Evolutionary conservation across 208 protist genomes (phyloP).

Genomic region (Trichomonas vaginalis): DNA sequence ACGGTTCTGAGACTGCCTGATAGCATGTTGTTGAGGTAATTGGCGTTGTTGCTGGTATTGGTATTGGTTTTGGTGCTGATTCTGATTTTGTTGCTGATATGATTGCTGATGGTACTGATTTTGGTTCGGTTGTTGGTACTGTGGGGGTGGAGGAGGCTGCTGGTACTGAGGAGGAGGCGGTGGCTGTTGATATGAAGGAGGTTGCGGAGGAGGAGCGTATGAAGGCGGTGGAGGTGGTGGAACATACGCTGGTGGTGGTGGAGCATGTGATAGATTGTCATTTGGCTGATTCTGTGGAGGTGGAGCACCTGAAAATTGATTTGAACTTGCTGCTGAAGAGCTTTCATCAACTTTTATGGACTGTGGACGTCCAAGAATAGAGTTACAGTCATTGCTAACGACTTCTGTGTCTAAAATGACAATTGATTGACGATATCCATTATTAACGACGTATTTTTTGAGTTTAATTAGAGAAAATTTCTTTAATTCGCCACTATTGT

Average conservation of each 20-base stretch:
- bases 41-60: background rate
- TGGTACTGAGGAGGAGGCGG: background rate
- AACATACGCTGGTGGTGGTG: background rate
- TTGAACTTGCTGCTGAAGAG: background rate
- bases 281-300: background rate
- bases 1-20: background rate
- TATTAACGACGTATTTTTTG: background rate
- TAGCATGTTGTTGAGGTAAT: background rate
- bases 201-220: background rate
- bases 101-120: background rate
- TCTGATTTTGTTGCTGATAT: background rate
- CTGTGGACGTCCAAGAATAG: background rate
- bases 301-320: background rate
- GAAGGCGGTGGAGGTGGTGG: background rate
- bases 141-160: background rate
- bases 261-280: background rate
- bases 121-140: background rate
- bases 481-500: background rate
- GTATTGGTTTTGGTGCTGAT: background rate
- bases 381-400: background rate
- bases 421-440: background rate
- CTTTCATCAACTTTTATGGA: background rate
- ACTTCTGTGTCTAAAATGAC: background rate
- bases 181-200: background rate
- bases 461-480: background rate